Evolutionary conservation across 1,284 basidiomycete species (phyloP).

Genomic region (Mycosarcoma mackinlayi): DNA sequence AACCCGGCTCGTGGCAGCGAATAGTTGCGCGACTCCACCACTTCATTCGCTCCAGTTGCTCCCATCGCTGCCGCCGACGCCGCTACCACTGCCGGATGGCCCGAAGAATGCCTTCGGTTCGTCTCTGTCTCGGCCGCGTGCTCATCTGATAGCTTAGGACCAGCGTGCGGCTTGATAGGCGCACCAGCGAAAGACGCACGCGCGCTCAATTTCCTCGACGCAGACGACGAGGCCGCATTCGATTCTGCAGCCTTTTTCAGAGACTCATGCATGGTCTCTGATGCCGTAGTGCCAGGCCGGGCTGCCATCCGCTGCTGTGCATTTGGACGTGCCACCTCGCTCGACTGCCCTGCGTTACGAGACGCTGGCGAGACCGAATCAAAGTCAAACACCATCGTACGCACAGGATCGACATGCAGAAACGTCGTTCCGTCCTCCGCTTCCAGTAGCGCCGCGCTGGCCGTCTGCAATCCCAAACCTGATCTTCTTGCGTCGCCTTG

Average conservation of each 20-base stretch:
- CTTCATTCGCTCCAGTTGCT: too few species aligned
- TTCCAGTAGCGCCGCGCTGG: conserved; percentile 23
- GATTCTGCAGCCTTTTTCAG: too few species aligned
- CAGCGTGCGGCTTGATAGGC: too few species aligned
- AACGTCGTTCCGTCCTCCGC: conserved; percentile 37
- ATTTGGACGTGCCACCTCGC: not conserved
- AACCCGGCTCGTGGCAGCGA: conserved; percentile 21
- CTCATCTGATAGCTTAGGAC: not conserved
- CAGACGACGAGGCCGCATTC: not conserved
- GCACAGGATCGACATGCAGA: conserved; percentile 18
- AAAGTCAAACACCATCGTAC: not conserved
- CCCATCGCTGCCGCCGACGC: too few species aligned
- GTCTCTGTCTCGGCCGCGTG: not conserved
- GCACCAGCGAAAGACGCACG: too few species aligned
- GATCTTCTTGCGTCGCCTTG: not conserved
- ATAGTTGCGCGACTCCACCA: conserved; percentile 37
- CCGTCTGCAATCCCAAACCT: conserved; percentile 5
- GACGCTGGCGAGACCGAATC: not conserved
- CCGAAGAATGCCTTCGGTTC: conserved; percentile 16
- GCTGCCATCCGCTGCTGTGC: not conserved
- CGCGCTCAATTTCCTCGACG: too few species aligned
- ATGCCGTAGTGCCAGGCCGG: too few species aligned
- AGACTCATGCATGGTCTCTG: too few species aligned
- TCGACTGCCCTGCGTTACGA: not conserved
- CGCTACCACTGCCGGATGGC: not conserved